Base-by-base conservation (phyloP, 2,329 filamentous ascomycete species). In the Diaporthe citri region DNA sequence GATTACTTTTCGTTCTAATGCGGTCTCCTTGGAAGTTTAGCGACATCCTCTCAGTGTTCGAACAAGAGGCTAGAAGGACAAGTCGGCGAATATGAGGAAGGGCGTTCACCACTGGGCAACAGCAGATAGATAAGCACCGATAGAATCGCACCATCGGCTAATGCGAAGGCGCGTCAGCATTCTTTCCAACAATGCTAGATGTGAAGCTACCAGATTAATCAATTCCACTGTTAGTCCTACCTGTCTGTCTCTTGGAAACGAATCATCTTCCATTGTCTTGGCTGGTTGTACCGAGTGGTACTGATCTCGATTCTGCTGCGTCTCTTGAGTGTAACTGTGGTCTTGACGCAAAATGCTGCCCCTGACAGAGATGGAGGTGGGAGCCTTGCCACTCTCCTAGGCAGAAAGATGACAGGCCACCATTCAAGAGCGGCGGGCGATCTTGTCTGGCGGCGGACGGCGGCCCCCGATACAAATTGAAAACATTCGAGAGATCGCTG, bases 1-100 rank as follows among this genome's bases (percentile, higher is more conserved):
- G 43, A 25, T 0, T 74, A 74, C 41, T 79, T 79, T 51, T 71
- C 55, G 7, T 74, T 71, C 17, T 71, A 22, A 48, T 2, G 10
- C 22, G 4, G 9, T 12, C 10, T 7, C 4, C 4, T 12, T 15
- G 34, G 1, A 9, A 12, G 31, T 7, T 13, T 8, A 17, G 17
- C 7, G 3, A 22, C 1, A 15, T 57, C 31, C 17, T 51, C 10
- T 25, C 22, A 17, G 0, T 48, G 46, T 10, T 48, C 2, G 17
- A 10, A 48, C 8, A 22, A 3, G 0, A 22, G 0, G 8, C 17
- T 0, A 9, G 17, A 48, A 48, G 46, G 3, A 12, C 2, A 22
- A 17, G 46, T n/a, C n/a, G 20, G 8, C 8, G 20, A n/a, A 13
- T 22, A 12, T 12, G 12, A 22, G 48, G 4, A n/a, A 51, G 15